Percentiles rank a stretch among this genome's conserved stretches.
Evolutionary conservation across 2,329 filamentous ascomycete species (phyloP).

Genomic region (Septoria linicola): DNA sequence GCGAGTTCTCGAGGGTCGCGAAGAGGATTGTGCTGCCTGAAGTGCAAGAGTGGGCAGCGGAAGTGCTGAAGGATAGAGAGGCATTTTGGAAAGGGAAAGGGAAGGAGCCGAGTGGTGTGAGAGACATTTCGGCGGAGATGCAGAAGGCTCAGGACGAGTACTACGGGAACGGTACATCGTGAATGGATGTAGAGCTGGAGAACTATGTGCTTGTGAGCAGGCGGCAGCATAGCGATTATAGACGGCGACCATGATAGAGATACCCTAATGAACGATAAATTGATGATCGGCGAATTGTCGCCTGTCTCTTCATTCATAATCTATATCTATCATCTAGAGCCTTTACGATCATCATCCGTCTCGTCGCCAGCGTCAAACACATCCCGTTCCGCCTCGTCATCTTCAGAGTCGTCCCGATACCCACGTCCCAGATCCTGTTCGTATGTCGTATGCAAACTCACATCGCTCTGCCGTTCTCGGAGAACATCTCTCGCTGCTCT

Average conservation of each 20-base stretch:
- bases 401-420: conserved; percentile 46
- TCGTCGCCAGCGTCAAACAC: conserved; percentile 48
- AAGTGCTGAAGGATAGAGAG: conserved; percentile 73
- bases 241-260: not conserved
- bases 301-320: conserved; percentile 1
- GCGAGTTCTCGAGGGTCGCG: conserved; percentile 82
- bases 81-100: conserved; percentile 62
- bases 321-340: conserved; percentile 6
- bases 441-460: conserved; percentile 53
- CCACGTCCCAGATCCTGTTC: conserved; percentile 51
- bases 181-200: not conserved
- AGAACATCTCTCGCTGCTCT: conserved; percentile 41
- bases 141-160: conserved; percentile 38
- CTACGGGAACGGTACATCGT: conserved; percentile 31
- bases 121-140: conserved; percentile 30
- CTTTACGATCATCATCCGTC: conserved; percentile 30
- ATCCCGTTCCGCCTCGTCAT: conserved; percentile 46
- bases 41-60: conserved; percentile 74
- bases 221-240: not conserved
- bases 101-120: conserved; percentile 30
- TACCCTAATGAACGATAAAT: conserved; percentile 2
- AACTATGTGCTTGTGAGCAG: not conserved
- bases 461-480: conserved; percentile 54
- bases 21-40: conserved; percentile 71
- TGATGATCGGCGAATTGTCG: too few species aligned